Evolutionary conservation across 208 protist genomes (phyloP).

Genomic region (Leishmania gerbilli): DNA sequence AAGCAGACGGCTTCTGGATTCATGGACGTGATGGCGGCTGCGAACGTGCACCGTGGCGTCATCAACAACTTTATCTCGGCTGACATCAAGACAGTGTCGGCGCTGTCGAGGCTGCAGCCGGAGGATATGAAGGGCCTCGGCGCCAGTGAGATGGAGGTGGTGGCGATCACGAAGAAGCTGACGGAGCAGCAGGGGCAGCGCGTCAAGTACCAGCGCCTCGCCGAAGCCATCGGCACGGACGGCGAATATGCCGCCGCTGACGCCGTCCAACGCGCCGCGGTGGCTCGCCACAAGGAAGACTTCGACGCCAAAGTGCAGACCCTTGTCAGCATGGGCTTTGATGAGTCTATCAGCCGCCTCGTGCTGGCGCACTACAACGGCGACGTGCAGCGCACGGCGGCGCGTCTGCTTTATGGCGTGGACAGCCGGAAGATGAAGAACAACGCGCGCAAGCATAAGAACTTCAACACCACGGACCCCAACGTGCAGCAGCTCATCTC

Average conservation of each 20-base stretch:
- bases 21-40: constrained; percentile 55
- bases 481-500: constrained; percentile 75
- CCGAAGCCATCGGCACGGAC: constrained; percentile 49
- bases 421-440: constrained; percentile 42
- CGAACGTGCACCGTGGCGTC: constrained; percentile 47
- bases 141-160: constrained; percentile 66
- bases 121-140: constrained; percentile 61
- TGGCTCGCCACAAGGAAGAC: constrained; percentile 34
- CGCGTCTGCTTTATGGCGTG: constrained; percentile 61
- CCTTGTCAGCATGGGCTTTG: constrained; percentile 66
- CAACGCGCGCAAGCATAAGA: constrained; percentile 55
- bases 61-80: constrained; percentile 52
- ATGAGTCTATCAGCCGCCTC: constrained; percentile 39
- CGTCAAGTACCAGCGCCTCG: constrained; percentile 54
- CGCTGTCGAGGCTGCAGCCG: constrained; percentile 55
- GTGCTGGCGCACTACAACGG: constrained; percentile 83
- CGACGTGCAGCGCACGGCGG: constrained; percentile 67
- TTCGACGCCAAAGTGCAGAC: constrained; percentile 59
- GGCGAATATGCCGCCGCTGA: constrained; percentile 33
- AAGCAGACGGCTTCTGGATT: constrained; percentile 51
- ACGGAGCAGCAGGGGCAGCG: constrained; percentile 53
- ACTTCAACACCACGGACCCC: constrained; percentile 67
- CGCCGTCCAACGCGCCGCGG: constrained; percentile 40
- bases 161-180: constrained; percentile 58
- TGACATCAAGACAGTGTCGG: constrained; percentile 64